phyloP scores from a whole-genome alignment of 257 asterid species.

The Solanum rostratum region DNA sequence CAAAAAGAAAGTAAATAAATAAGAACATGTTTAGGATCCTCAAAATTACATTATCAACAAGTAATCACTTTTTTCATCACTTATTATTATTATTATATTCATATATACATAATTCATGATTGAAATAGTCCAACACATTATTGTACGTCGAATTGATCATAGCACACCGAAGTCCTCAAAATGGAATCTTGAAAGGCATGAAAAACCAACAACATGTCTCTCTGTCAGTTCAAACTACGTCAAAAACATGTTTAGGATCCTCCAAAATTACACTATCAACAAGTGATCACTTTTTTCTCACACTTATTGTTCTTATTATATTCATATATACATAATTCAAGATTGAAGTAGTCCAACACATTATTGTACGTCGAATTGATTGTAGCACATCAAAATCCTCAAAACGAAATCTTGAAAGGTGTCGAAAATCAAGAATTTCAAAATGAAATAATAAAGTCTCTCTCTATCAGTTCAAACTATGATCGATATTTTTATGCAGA shows the following conservation, averaged over 20 bases:
- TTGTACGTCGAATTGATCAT: not conserved
- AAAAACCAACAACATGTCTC: too few species aligned
- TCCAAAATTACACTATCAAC: not conserved
- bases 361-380: not conserved
- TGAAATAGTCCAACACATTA: not conserved
- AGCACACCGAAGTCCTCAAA: too few species aligned
- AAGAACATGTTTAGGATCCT: not conserved
- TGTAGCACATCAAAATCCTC: not conserved
- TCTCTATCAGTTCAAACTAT: not conserved
- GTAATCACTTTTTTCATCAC: not conserved
- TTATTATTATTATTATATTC: not conserved
- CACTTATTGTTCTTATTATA: not conserved
- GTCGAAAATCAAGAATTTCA: not conserved
- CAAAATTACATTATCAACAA: not conserved
- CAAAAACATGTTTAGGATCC: not conserved
- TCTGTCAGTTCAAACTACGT: too few species aligned
- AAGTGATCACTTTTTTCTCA: not conserved
- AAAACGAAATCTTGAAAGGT: not conserved
- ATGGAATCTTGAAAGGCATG: too few species aligned
- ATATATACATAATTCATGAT: not conserved
- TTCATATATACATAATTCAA: not conserved
- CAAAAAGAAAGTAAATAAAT: not conserved
- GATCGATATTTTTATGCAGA: not conserved
- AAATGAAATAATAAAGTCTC: accelerated
- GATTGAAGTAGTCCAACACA: not conserved